Percentiles rank a stretch among this genome's conserved stretches.
Evolutionary conservation across 2,329 filamentous ascomycete species (phyloP).

Genomic region (Colletotrichum liriopes): DNA sequence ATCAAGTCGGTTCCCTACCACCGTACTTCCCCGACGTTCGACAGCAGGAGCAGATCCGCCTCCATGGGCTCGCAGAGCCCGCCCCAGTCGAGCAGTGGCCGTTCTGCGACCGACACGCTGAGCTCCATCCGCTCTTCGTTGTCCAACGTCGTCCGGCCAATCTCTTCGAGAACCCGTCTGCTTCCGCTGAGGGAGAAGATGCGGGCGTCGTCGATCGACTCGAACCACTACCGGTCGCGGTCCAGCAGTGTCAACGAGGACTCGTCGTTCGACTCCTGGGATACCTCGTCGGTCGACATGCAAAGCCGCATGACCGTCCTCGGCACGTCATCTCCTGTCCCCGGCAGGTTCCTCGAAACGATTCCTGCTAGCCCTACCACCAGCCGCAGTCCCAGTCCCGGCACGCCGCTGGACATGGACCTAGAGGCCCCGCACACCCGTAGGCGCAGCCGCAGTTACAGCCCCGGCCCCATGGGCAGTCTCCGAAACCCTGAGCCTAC

Average conservation of each 20-base stretch:
- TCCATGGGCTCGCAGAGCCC: conserved; percentile 59
- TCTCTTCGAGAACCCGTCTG: conserved; percentile 70
- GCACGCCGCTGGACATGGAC: conserved; percentile 66
- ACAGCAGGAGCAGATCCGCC: conserved; percentile 43
- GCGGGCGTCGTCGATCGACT: conserved; percentile 66
- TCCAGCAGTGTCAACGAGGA: conserved; percentile 58
- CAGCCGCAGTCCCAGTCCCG: conserved; percentile 77
- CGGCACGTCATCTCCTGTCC: conserved; percentile 62
- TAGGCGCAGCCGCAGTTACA: conserved; percentile 67
- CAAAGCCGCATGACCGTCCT: conserved; percentile 73
- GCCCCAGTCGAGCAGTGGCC: conserved; percentile 61
- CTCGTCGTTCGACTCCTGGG: conserved; percentile 84
- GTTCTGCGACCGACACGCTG: conserved; percentile 62
- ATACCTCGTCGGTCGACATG: conserved; percentile 77
- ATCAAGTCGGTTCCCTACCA: conserved; percentile 70
- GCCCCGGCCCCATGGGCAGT: conserved; percentile 58
- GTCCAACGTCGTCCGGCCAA: conserved; percentile 66
- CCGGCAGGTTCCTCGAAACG: conserved; percentile 75
- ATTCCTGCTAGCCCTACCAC: conserved; percentile 78
- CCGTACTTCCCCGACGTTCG: conserved; percentile 55
- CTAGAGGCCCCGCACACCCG: conserved; percentile 64
- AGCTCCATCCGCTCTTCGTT: conserved; percentile 65
- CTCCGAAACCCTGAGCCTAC: conserved; percentile 31
- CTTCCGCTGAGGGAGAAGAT: conserved; percentile 61
- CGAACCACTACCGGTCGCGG: conserved; percentile 53